Evolutionary conservation across 495 filamentous ascomycete species (phyloP).

Genomic region (Neurospora tetrasperma): DNA sequence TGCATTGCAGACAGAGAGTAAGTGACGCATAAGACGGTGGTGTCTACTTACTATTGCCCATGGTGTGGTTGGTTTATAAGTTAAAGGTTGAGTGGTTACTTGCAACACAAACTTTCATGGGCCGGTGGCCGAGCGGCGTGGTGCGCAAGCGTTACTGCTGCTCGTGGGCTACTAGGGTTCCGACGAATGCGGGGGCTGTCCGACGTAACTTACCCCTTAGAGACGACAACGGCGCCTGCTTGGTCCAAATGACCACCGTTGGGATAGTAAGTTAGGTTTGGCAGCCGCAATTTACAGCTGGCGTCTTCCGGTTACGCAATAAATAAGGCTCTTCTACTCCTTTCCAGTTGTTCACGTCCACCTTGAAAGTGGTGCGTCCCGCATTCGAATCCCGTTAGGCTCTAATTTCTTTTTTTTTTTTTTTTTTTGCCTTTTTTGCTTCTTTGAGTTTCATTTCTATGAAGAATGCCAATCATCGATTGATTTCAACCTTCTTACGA

Average conservation of each 20-base stretch:
- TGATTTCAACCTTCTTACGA: too few relatives aligned
- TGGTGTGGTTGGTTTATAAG: neutral
- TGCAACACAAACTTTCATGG: neutral
- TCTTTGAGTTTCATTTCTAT: neutral
- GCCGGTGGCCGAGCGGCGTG: neutral
- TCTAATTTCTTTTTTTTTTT: neutral
- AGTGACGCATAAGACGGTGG: neutral
- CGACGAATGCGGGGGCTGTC: neutral
- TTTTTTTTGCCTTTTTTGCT: neutral
- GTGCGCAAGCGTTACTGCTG: neutral
- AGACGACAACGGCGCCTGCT: neutral
- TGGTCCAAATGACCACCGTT: neutral
- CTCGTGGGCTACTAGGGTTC: neutral
- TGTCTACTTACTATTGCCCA: too few relatives aligned
- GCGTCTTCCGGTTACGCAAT: neutral
- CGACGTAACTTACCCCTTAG: neutral
- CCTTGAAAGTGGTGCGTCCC: too few relatives aligned
- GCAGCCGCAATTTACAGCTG: neutral
- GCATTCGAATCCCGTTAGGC: neutral
- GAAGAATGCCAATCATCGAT: too few relatives aligned
- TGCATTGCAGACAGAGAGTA: neutral
- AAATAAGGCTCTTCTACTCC: neutral
- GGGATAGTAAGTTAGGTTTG: neutral
- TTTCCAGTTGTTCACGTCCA: neutral
- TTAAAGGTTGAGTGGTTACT: neutral